Base-by-base conservation (phyloP, 1,139 yeast species). In the Candida sanyaensis region DNA sequence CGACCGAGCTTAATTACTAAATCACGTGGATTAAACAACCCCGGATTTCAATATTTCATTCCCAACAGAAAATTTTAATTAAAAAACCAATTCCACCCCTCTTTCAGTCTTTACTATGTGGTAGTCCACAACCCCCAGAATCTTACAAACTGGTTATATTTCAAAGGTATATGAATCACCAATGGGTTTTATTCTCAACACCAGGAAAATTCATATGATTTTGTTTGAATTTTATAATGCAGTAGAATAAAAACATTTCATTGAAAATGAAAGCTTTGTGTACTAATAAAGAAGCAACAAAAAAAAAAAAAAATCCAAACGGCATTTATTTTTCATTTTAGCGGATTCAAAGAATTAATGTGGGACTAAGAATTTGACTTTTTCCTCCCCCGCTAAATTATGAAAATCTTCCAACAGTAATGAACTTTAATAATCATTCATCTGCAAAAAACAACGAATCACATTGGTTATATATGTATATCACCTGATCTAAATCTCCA, bases 61-160 rank as follows among this genome's bases (percentile, higher is more conserved):
- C 39, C 39, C 39, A 36, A 36, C 39, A 36, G 39, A 34, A n/a
- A n/a, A 12, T 36, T 36, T 36, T 36, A 6, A 11, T n/a, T 8
- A 3, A 6, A 26, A 10, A n/a, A n/a, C 11, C 9, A 23, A 11
- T 12, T 12, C 7, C 37, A 21, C 37, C 37, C 37, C 37, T 13
- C 37, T 34, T 34, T 34, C 6, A 26, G 10, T 34, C 7, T 21
- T 34, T 7, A 12, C 34, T n/a, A 11, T n/a, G 6, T n/a, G 9
- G 9, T 32, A 23, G 10, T 12, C 34, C 33, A 30, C 13, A 11
- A 17, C 21, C 21, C 21, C 3, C 3, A 2, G 21, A 17, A 17
- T 17, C 3, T 17, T 17, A 17, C 21, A 17, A 17, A 17, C 21
- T 17, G 21, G 21, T 17, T 2, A 17, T 17, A 17, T 17, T 17